Base-by-base conservation (phyloP, 83 land plant genomes). In the Picea mariana region DNA sequence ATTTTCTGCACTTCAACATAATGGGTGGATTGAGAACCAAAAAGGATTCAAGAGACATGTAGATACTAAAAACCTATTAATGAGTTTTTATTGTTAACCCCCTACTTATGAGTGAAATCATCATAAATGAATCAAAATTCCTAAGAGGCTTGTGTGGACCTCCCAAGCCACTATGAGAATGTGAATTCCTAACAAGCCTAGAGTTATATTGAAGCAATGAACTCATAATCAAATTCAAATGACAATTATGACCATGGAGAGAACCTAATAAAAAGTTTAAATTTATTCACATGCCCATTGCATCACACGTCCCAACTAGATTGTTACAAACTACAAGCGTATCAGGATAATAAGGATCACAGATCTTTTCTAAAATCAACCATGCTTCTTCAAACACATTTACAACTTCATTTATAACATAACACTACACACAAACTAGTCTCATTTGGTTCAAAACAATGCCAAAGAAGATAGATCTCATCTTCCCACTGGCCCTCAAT, bases 251-350 rank as follows among this genome's bases (percentile, higher is more conserved):
- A 27, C 1, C 31, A 27, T 27, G 31, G 31, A 27, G 31, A 27
- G 1, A 27, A 27, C 1, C 31, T 27, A 27, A 27, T 27, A 27
- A 27, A 27, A 27, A 27, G 31, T 27, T 27, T 27, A 0, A 27
- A 27, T 27, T 0, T 60, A 24, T n/a, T 65, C 90, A 97, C 99
- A 97, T 93, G 71, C 95, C 98, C 90, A 97, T 87, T 69, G 31
- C 31, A 27, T 27, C 31, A 27, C 31, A 27, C 31, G 1, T 27
- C 31, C 31, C 1, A 27, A 27, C 31, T 27, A 27, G 31, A 27
- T 27, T 27, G 31, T 27, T 27, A 27, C 31, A 27, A 27, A 27
- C 31, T 27, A 27, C 31, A 27, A 27, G 31, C 31, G 31, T 27
- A 27, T 27, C 31, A 27, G 31, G 31, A 27, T 27, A 27, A 27